Conservation (phyloP, 176 grass and related monocot species). For the Triticum monococcum region DNA sequence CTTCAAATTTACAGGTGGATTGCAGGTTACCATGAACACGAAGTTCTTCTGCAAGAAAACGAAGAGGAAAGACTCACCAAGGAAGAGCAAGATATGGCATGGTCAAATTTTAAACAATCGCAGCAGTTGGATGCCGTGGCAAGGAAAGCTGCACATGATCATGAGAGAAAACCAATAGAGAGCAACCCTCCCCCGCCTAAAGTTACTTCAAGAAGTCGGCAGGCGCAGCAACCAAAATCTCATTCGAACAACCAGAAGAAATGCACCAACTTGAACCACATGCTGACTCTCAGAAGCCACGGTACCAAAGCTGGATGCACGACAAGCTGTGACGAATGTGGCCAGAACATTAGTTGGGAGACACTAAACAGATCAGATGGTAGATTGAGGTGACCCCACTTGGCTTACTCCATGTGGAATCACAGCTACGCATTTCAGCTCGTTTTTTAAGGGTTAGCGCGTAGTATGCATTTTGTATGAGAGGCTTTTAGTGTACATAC, state of each 20-base stretch:
- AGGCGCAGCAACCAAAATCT: constrained; percentile 34
- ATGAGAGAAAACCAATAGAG: constrained; percentile 36
- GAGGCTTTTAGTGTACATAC: constrained; percentile 7
- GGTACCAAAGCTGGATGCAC: constrained; percentile 78
- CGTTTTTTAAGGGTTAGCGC: constrained; percentile 18
- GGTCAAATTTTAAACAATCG: constrained; percentile 59
- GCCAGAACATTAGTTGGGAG: constrained; percentile 92
- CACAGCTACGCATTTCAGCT: not conserved
- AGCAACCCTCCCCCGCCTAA: constrained; percentile 25
- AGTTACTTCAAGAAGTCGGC: constrained; percentile 35
- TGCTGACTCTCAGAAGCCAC: constrained; percentile 72
- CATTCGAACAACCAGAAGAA: constrained; percentile 80
- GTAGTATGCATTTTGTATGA: constrained; percentile 13
- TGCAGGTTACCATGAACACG: constrained; percentile 92
- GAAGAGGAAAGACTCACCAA: constrained; percentile 92
- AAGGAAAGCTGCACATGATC: constrained; percentile 34
- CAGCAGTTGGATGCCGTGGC: constrained; percentile 60
- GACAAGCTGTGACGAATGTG: constrained; percentile 68
- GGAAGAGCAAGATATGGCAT: constrained; percentile 95
- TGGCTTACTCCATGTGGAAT: not conserved
- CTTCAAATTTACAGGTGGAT: constrained; percentile 73
- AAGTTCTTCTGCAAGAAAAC: constrained; percentile 93
- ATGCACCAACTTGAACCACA: constrained; percentile 76
- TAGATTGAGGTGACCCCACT: constrained; percentile 46
- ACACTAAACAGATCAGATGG: constrained; percentile 81